phyloP scores from a whole-genome alignment of 2,329 filamentous ascomycete species.

The Canariomyces notabilis region DNA sequence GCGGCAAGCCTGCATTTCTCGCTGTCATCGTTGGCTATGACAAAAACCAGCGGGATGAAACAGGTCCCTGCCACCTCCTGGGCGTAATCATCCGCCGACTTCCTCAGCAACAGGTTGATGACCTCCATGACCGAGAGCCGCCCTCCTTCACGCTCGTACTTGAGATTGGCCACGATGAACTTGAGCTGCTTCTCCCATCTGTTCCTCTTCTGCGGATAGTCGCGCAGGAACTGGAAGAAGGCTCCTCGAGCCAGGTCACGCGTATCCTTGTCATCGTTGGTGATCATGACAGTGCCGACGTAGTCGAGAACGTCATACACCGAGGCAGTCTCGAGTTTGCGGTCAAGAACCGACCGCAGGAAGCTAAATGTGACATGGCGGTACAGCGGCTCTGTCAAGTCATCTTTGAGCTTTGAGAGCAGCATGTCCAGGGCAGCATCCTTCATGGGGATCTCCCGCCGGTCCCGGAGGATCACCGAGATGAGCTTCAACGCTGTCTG shows the following conservation, averaged over 20 bases:
- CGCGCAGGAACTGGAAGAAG: slow-evolving; percentile 89
- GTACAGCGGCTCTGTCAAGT: slow-evolving; percentile 86
- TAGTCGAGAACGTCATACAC: slow-evolving; percentile 91
- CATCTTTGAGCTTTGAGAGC: slow-evolving; percentile 74
- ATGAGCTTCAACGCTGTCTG: slow-evolving; percentile 88
- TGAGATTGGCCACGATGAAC: slow-evolving; percentile 85
- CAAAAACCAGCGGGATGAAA: slow-evolving; percentile 81
- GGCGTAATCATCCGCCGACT: slow-evolving; percentile 74
- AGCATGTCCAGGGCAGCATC: slow-evolving; percentile 79
- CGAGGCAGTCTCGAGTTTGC: slow-evolving; percentile 77
- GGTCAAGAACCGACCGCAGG: slow-evolving; percentile 76
- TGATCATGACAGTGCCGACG: slow-evolving; percentile 89
- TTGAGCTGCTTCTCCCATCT: slow-evolving; percentile 84
- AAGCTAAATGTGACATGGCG: slow-evolving; percentile 95
- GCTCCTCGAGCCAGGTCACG: slow-evolving; percentile 82
- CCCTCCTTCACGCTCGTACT: slow-evolving; percentile 84
- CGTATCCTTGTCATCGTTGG: slow-evolving; percentile 84
- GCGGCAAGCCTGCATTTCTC: slow-evolving; percentile 80
- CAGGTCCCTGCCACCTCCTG: slow-evolving; percentile 76
- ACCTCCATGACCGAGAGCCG: slow-evolving; percentile 91
- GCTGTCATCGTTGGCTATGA: slow-evolving; percentile 83
- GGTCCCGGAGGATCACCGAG: slow-evolving; percentile 76
- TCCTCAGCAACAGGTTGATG: slow-evolving; percentile 77
- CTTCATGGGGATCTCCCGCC: slow-evolving; percentile 68
- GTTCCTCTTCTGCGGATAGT: slow-evolving; percentile 88